Conservation (phyloP, 2,329 filamentous ascomycete genomes). For the Ustilaginoidea virens region DNA sequence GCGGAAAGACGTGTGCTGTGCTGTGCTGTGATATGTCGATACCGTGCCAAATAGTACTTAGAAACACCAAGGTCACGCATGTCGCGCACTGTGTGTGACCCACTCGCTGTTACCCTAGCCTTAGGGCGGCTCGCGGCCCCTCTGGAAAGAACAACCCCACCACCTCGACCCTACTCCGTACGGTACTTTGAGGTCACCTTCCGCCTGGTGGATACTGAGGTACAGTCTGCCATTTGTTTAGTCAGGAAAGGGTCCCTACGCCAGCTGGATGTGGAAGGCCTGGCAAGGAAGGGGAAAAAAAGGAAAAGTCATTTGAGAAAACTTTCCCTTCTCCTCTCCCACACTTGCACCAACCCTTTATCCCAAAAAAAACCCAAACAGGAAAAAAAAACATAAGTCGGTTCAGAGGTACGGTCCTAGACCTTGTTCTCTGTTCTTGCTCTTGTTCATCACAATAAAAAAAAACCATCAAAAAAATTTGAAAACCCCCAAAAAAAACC, state of each 20-base stretch:
- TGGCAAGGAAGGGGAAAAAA: constrained; percentile 11
- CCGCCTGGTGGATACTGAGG: no score
- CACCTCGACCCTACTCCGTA: no score
- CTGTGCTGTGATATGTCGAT: no score
- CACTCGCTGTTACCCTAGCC: no score
- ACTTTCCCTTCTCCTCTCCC: constrained; percentile 27
- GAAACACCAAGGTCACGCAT: no score
- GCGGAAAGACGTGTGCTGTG: no score
- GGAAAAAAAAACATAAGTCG: constrained; percentile 28
- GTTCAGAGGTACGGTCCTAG: constrained; percentile 43
- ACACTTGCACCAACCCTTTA: constrained; percentile 33
- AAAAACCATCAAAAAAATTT: constrained; percentile 45
- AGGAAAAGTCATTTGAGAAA: constrained; percentile 18
- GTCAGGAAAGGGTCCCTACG: constrained; percentile 9
- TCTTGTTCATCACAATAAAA: constrained; percentile 33
- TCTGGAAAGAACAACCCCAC: no score
- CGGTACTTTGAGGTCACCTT: no score
- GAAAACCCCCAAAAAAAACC: constrained; percentile 45
- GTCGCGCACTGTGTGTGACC: no score
- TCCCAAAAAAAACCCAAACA: constrained; percentile 26
- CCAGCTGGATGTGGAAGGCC: constrained; percentile 1
- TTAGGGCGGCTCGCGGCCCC: no score
- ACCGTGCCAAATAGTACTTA: no score
- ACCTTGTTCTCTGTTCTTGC: constrained; percentile 45
- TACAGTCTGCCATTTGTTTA: no score